Conservation (phyloP, 2,329 filamentous ascomycete species). For the Neopestalotiopsis sp. region DNA sequence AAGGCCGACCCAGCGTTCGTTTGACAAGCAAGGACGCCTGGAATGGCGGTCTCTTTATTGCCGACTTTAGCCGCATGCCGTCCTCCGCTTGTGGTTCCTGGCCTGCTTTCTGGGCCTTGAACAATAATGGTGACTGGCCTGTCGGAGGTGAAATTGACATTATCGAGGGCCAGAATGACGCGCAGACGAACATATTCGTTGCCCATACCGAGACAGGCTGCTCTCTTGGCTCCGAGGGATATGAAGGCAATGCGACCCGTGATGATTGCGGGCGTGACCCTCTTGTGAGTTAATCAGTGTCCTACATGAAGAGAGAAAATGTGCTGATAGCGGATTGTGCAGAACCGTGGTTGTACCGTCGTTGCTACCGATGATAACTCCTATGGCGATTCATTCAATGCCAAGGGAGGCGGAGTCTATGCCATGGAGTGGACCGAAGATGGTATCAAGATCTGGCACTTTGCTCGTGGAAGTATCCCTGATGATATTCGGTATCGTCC, state of each 20-base stretch:
- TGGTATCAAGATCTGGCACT: conserved; percentile 79
- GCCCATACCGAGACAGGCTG: conserved; percentile 55
- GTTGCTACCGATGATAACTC: conserved; percentile 47
- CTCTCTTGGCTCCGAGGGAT: conserved; percentile 28
- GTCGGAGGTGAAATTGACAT: conserved; percentile 70
- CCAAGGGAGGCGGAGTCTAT: conserved; percentile 69
- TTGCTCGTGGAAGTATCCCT: conserved; percentile 69
- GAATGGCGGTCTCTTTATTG: conserved; percentile 71
- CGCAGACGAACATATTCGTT: conserved; percentile 65
- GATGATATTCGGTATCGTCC: conserved; percentile 62
- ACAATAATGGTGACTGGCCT: conserved; percentile 58
- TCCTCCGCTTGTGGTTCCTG: conserved; percentile 72
- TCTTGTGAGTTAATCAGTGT: neutral
- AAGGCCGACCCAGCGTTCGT: conserved; percentile 66
- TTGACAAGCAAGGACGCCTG: conserved; percentile 69
- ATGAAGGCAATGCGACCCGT: conserved; percentile 29
- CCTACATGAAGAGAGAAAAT: neutral
- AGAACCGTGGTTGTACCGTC: conserved; percentile 55
- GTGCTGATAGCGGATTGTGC: conserved; percentile 11
- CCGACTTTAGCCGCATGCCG: conserved; percentile 78
- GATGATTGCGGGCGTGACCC: conserved; percentile 31
- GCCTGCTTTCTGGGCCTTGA: conserved; percentile 70
- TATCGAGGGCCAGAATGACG: conserved; percentile 71
- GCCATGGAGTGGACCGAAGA: conserved; percentile 73
- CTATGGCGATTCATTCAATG: conserved; percentile 72